Evolutionary conservation across 169 alveolate genomes (phyloP), one percentile per base, ranked within the genome.

Genomic region (Ichthyophthirius multifiliis): DNA sequence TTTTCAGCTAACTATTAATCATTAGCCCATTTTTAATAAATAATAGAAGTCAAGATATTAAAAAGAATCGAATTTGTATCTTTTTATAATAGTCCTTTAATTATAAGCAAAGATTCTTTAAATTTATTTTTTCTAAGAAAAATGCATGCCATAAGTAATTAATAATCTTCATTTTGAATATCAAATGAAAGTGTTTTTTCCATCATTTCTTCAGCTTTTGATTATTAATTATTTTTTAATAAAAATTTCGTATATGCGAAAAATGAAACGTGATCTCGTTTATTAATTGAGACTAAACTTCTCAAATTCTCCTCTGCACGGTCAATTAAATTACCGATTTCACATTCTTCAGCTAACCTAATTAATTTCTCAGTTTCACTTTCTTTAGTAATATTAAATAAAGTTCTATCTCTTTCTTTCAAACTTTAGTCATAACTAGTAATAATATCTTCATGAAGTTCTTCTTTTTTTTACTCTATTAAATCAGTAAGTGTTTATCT

Each of bases 311-410:
- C 73, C 32, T 81, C 80, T 13, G 76, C 81, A 10, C 45, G 43
- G 3, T 81, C 76, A 15, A 43, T 73, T 41, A 43, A 39, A 47
- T 71, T 71, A 23, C 67, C 47, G 12, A 81, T 81, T 43, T 81
- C 86, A 48, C 73, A 81, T 30, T 81, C 86, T 32, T 31, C 39
- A 73, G 82, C 76, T 47, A 67, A 46, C 39, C 86, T 74, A 5
- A 71, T 71, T 3, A 71, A 30, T 41, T 73, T 27, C 39, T 81
- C 43, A 30, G 46, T 41, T 10, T 47, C 65, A 27, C 77, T 37
- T 48, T 81, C 86, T 32, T 48, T 62, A 18, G 86, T 81, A n/a
- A 44, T 46, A 71, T 73, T 35, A 16, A 35, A 23, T 39, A 67
- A 39, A 4, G 41, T 39, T 67, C 77, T 67, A 41, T 67, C 77